Evolutionary conservation across 805 yeast species (phyloP).

Genomic region (Candida palmyrensis): DNA sequence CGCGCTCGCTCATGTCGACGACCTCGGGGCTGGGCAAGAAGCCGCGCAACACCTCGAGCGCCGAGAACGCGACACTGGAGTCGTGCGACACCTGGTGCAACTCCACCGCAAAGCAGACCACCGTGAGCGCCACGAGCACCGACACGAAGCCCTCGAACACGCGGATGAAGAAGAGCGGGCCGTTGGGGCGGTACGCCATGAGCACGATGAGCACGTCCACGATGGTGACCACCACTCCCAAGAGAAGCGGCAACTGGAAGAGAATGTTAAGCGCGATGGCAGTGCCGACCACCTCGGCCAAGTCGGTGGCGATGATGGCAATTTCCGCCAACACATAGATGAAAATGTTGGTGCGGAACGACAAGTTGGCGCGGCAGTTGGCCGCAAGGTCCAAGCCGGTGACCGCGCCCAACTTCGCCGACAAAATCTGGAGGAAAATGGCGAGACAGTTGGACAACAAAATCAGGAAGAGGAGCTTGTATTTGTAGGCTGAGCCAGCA

Average conservation of each 20-base stretch:
- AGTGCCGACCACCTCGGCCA: constrained; percentile 97
- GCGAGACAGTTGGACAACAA: constrained; percentile 82
- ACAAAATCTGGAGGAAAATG: constrained; percentile 75
- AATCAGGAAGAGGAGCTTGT: constrained; percentile 72
- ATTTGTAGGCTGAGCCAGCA: constrained; percentile 85
- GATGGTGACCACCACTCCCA: constrained; percentile 82
- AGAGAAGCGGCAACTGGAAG: constrained; percentile 69
- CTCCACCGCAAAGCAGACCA: constrained; percentile 78
- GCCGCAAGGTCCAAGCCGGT: constrained; percentile 92
- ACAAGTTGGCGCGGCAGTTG: constrained; percentile 73
- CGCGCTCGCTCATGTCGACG: constrained; percentile 37
- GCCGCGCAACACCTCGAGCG: constrained; percentile 46
- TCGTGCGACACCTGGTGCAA: constrained; percentile 60
- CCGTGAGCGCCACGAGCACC: constrained; percentile 71
- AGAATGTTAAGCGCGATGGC: constrained; percentile 88
- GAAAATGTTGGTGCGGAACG: constrained; percentile 51
- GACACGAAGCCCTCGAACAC: constrained; percentile 81
- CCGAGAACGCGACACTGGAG: constrained; percentile 37
- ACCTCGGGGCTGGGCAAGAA: constrained; percentile 55
- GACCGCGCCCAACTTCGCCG: constrained; percentile 87
- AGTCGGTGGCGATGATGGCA: constrained; percentile 92
- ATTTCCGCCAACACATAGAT: constrained; percentile 78
- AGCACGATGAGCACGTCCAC: constrained; percentile 82
- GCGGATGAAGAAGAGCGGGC: constrained; percentile 72
- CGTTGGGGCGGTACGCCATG: constrained; percentile 82